Evolutionary conservation across 495 filamentous ascomycete species (phyloP).

Genomic region (Penicillium ochrochloron): DNA sequence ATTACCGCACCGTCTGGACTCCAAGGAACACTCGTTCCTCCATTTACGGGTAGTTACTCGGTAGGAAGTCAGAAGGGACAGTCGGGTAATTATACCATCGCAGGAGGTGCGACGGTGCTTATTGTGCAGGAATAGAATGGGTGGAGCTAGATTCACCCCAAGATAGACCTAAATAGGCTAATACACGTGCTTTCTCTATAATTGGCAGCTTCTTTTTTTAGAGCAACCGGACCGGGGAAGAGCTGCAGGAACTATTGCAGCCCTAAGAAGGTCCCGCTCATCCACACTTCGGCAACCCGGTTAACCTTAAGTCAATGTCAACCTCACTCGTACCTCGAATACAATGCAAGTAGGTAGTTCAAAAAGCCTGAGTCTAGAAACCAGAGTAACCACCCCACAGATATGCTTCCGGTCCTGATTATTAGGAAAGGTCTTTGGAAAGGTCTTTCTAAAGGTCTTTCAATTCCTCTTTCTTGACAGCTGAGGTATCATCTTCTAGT

Average conservation of each 20-base stretch:
- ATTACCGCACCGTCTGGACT: not conserved
- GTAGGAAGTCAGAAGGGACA: not conserved
- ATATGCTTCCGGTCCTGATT: no score
- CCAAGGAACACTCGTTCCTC: not conserved
- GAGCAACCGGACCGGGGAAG: not conserved
- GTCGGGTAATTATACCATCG: not conserved
- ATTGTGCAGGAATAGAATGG: not conserved
- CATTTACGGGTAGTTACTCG: not conserved
- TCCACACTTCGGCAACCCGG: slow-evolving; percentile 1
- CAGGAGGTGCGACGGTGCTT: not conserved
- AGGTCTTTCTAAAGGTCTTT: no score
- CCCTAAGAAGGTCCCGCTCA: not conserved
- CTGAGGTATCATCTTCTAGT: no score
- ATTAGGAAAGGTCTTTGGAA: no score
- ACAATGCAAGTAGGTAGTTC: no score
- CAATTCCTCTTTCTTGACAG: no score
- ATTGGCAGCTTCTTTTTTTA: no score
- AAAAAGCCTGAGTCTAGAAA: no score
- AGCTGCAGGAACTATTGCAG: not conserved
- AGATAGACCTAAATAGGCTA: not conserved
- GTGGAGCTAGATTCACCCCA: not conserved
- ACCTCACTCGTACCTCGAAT: not conserved
- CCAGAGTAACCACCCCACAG: no score
- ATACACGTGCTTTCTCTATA: not conserved
- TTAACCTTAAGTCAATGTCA: slow-evolving; percentile 1